Base-by-base conservation (phyloP, 768 basidiomycete genomes). In the Russula vinacea region DNA sequence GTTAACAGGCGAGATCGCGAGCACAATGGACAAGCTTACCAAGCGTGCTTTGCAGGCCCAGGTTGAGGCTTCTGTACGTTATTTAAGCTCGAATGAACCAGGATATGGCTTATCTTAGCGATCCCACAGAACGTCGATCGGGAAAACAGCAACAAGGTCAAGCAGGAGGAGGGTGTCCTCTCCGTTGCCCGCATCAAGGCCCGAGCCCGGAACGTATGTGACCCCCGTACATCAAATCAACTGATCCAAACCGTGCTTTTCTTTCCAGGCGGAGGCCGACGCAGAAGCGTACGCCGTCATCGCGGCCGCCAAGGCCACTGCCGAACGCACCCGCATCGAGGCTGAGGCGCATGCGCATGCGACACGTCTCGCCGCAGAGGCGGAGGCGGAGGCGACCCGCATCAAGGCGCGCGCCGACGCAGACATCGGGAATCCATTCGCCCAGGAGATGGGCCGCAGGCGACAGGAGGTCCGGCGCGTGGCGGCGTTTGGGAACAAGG, bases 121-220 rank as follows among this genome's bases (percentile, higher is more conserved):
- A n/a, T 39, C 1, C 59, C 14, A 40, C 67, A 89, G 87, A 92
- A 92, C 65, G 90, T 92, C 57, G 89, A 92, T 74, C 78, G 90
- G 60, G 91, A 92, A 75, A 93, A 93, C 71, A 88, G 86, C 76
- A 93, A 92, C 76, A 87, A 88, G 73, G 86, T 92, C 70, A 92
- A 92, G 75, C 87, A 89, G 69, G 88, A 92, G 73, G 85, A 93
- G 74, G 91, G 90, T 68, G 80, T 86, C 17, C 80, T 92, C 55
- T 77, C 86, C 11, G 91, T 92, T 13, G 86, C 90, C 19, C 83
- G 82, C 50, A 90, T 92, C 77, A 89, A 86, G 70, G 89, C 88
- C 1, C 80, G 88, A 72, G 66, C 83, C 6, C 82, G 79, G 50
- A 81, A 80, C 61, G 81, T 82, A 66, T 54, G 77, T 73, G 0